Percentiles rank a stretch among this genome's conserved stretches.
These are phyloP conservation scores for Phascolomyces articulosus DNA, from an alignment of 371 early-diverging fungal species.

Conservation along the genomic window DNA sequence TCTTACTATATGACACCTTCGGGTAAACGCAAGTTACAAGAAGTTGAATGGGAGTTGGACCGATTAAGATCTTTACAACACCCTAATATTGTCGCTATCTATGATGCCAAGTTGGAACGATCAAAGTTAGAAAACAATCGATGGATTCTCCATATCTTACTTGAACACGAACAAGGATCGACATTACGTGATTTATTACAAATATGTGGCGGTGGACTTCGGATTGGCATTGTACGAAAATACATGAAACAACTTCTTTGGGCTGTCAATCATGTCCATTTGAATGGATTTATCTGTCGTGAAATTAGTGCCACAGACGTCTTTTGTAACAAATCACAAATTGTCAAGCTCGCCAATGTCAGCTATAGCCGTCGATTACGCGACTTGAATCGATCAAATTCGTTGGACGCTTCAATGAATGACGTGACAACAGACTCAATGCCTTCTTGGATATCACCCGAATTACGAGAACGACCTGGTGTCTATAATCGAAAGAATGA, in stretches of 20 bases:
- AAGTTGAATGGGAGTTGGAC: conserved; percentile 65
- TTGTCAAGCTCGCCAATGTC: conserved; percentile 46
- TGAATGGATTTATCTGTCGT: conserved; percentile 64
- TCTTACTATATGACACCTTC: conserved; percentile 52
- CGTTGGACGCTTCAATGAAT: conserved; percentile 43
- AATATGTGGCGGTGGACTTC: conserved; percentile 54
- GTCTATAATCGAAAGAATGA: conserved; percentile 73
- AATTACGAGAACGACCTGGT: conserved; percentile 59
- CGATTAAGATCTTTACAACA: conserved; percentile 57
- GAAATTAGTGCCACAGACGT: conserved; percentile 45
- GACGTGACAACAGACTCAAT: conserved; percentile 22
- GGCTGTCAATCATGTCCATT: conserved; percentile 59
- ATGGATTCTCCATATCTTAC: conserved; percentile 62
- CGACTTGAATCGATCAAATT: conserved; percentile 49
- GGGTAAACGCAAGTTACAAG: conserved; percentile 63
- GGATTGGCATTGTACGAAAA: conserved; percentile 51
- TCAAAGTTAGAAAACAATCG: conserved; percentile 22
- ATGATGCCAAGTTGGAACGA: conserved; percentile 60
- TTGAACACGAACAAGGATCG: conserved; percentile 53
- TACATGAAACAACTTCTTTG: conserved; percentile 64
- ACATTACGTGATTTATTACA: conserved; percentile 47
- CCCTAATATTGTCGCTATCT: conserved; percentile 54
- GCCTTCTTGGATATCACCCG: conserved; percentile 59
- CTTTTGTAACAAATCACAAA: conserved; percentile 39
- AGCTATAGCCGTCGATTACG: conserved; percentile 53